Conservation (phyloP, 148 eudicot species). For the Fagopyrum homotropicum region DNA sequence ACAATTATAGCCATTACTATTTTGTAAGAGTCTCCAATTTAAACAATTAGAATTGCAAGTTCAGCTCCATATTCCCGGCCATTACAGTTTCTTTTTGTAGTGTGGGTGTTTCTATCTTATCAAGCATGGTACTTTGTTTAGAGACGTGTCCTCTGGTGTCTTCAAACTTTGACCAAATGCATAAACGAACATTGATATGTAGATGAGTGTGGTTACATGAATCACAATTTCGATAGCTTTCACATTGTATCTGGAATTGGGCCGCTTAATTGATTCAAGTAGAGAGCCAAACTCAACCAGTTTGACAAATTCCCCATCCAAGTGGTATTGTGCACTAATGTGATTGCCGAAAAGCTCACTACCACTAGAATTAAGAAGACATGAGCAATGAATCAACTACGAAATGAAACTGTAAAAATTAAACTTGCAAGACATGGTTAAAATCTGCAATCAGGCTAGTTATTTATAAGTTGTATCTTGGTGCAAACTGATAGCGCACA, state of each 20-base stretch:
- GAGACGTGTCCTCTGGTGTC: too few species aligned
- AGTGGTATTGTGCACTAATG: slow-evolving; percentile 23
- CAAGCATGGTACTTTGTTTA: too few species aligned
- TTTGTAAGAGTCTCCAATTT: too few species aligned
- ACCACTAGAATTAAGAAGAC: slow-evolving; percentile 8
- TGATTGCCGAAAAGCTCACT: slow-evolving; percentile 31
- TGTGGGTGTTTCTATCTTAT: too few species aligned
- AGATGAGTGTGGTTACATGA: slow-evolving; percentile 19
- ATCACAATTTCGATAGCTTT: slow-evolving; percentile 18
- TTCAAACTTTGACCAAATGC: too few species aligned
- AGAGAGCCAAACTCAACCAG: slow-evolving; percentile 30
- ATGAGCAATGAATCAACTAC: not conserved
- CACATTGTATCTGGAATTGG: slow-evolving; percentile 28
- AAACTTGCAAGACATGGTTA: not conserved
- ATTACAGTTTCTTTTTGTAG: too few species aligned
- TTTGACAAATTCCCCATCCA: slow-evolving; percentile 28
- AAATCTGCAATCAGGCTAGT: not conserved
- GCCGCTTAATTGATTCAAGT: slow-evolving; percentile 23
- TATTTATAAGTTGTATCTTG: not conserved
- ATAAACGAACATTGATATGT: too few species aligned
- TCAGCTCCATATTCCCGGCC: too few species aligned
- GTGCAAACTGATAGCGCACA: not conserved
- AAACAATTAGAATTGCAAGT: too few species aligned
- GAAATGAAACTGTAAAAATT: not conserved
- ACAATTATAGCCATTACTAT: too few species aligned